Conservation (phyloP, 129 eudicot species). For the carrot (Daucus carota) region DH1_v3.0 NC_030385.2:36721001-36721500, state of each 20-base stretch:
- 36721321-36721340: not conserved
- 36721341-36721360: not conserved
- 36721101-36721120: not conserved
- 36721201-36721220: not conserved
- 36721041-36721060: constrained; percentile 71
- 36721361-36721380: not conserved
- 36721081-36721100: constrained; percentile 86
- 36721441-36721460: not conserved
- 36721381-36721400: not conserved
- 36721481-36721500: no score
- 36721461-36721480: not conserved
- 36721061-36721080: constrained; percentile 88
- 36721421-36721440: not conserved
- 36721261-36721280: not conserved
- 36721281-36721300: not conserved
- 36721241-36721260: not conserved
- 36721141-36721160: not conserved
- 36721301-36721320: not conserved
- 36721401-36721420: not conserved
- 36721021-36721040: constrained; percentile 68
- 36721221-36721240: not conserved
- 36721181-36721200: not conserved
- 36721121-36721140: not conserved
- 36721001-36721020: constrained; percentile 77
- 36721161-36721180: not conserved